Conservation (phyloP, 345 rosid genomes). For the Murraya koenigii region DNA sequence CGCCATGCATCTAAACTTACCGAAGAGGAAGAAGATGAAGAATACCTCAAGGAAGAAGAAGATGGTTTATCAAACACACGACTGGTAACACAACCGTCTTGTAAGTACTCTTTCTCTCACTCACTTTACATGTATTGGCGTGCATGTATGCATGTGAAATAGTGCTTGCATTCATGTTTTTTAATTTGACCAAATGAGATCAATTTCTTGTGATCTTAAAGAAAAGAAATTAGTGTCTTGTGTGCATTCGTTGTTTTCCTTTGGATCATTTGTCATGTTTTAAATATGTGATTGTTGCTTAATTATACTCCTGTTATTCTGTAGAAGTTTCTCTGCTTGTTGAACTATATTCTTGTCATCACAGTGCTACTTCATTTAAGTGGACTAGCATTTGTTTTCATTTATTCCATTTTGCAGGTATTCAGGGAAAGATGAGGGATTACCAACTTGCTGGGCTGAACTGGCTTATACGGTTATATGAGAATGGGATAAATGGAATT, state of each 20-base stretch:
- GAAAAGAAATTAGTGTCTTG: no score
- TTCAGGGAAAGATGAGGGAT: constrained; percentile 97
- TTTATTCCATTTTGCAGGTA: constrained; percentile 45
- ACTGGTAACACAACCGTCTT: constrained; percentile 89
- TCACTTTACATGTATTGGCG: neutral
- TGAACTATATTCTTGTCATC: neutral
- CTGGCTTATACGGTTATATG: constrained; percentile 94
- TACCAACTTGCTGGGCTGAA: constrained; percentile 96
- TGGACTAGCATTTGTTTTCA: neutral
- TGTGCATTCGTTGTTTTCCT: neutral
- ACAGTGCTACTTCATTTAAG: neutral
- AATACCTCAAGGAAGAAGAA: constrained; percentile 92
- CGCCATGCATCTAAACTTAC: constrained; percentile 97
- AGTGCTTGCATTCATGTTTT: neutral
- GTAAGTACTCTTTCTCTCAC: constrained; percentile 38
- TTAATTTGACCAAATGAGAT: neutral
- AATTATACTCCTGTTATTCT: neutral
- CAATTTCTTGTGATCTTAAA: neutral
- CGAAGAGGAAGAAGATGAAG: constrained; percentile 99
- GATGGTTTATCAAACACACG: constrained; percentile 80
- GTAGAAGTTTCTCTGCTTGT: neutral
- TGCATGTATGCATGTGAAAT: neutral
- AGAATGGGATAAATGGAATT: constrained; percentile 96
- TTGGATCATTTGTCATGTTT: neutral
- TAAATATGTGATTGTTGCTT: neutral